Evolutionary conservation across 352 stramenopile species (phyloP), one percentile per base, ranked within the genome.

Genomic region (Globisporangium camurandrum): DNA sequence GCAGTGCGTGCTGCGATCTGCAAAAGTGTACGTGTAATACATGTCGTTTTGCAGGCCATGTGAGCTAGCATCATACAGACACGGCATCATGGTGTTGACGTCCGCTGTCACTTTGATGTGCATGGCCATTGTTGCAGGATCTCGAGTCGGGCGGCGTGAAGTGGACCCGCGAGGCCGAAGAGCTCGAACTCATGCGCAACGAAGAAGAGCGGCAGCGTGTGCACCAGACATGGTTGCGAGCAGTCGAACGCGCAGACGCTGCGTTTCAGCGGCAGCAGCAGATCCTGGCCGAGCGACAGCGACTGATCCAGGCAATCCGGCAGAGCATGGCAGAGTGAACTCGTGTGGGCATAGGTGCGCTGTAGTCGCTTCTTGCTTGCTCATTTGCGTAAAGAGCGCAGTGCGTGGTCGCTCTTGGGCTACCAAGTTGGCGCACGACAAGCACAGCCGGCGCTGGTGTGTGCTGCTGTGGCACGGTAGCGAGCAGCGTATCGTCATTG

Each of bases 301-400:
- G 65, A 17, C 51, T 90, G 12, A 64, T 90, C 31, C 50, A 52
- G 9, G 57, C 71, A 12, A 70, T 88, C 51, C 73, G 77, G 48
- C 64, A 88, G 73, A 75, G 17, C 16, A 41, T 23, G 17, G 36
- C 36, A n/a, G 7, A 61, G 97, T 10, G 89, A 97, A 52, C n/a
- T n/a, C n/a, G n/a, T n/a, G n/a, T n/a, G n/a, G n/a, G n/a, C n/a
- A n/a, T n/a, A n/a, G n/a, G n/a, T n/a, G n/a, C n/a, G n/a, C n/a
- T n/a, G n/a, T n/a, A n/a, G n/a, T n/a, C n/a, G n/a, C n/a, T n/a
- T n/a, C n/a, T n/a, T n/a, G n/a, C n/a, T n/a, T n/a, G n/a, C n/a
- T n/a, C n/a, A n/a, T n/a, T n/a, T n/a, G n/a, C n/a, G n/a, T n/a
- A n/a, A n/a, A n/a, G n/a, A n/a, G n/a, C n/a, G n/a, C n/a, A n/a